Base-by-base conservation (phyloP, 495 filamentous ascomycete genomes). In the Penicillium dipodomyicola region DNA sequence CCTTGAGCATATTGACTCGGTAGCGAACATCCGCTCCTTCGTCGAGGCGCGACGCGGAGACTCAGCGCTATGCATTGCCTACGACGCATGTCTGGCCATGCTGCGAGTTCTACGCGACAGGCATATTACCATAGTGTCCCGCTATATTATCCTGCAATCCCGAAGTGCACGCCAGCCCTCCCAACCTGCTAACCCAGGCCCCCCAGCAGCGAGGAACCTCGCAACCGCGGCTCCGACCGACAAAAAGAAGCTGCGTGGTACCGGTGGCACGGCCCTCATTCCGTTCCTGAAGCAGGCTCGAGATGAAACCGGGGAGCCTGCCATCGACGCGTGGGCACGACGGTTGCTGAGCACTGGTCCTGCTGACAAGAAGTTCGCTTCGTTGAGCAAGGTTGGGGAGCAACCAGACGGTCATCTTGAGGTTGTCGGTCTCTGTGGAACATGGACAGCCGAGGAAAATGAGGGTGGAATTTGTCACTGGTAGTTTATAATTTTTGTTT, bases 111-210 rank as follows among this genome's bases (percentile, higher is more conserved):
- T 99, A 60, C 87, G 94, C 27, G 91, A 95, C 69, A 96, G 94
- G 71, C 94, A 99, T 65, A 93, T 97, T 63, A 89, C 90, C 68
- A 92, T 99, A 61, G 94, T 97, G 3, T 91, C 91, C 11, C 90
- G 95, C 10, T 99, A 97, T 72, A 96, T 99, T 68, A 87, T 97
- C 59, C 65, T 96, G 22, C 72, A 71, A 33, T 84, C 82, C 0
- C 79, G 82, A 8, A 80, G 85, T 52, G 78, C 80, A 2, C 76
- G 81, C 8, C 73, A 72, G 0, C 60, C 76, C 20, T 72, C 80
- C 5, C 78, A 75, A 8, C 76, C 79, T 2, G 59, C 77, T 63
- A 61, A 77, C 67, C 70, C 59, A 67, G 73, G 65, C 67, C 63
- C 54, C 64, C 64, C 71, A 65, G 71, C 76, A 42, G 75, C 76